Base-by-base conservation (phyloP, 176 grass and related monocot genomes). In the Lolium multiflorum region DNA sequence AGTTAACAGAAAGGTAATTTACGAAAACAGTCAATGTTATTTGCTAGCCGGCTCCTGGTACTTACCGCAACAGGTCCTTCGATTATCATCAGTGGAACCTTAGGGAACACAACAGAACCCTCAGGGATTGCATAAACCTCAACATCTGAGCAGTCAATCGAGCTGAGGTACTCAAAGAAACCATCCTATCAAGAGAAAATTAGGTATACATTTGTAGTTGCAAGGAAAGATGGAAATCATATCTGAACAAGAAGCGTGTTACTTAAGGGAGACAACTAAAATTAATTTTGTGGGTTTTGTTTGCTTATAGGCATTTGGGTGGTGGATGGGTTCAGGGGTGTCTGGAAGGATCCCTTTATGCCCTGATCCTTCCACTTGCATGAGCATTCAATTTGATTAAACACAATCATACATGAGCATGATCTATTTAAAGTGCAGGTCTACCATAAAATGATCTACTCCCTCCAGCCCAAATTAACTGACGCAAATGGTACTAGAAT, bases 21-120 rank as follows among this genome's bases (percentile, higher is more conserved):
- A 15, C 21, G 28, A 47, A 2, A 67, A 76, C 49, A 26, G 66
- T 59, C 16, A 12, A 74, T 87, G 86, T 35, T 78, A 71, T 47
- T 63, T 51, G 65, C 18, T 81, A 85, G 77, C 25, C 80, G 78
- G 72, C 52, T 85, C 78, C 28, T 78, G 49, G 52, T 82, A 96
- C 92, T 88, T 89, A 98, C 96, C 44, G 96, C 96, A 81, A 94
- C 93, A 70, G 96, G 96, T 79, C 96, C 96, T 91, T 98, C 91
- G 49, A 98, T 77, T 76, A 88, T 93, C 72, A 95, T 98, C 78
- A 98, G 82, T 72, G 96, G 96, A 68, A 98, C 86, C 70, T 98
- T 98, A 24, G 96, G 96, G 58, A 98, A 98, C 62, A 98, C 96
- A 83, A 89, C 91, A 89, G 94, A 98, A 76, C 96, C 96, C 87